A percentile compares a stretch with the other conserved stretches of the same genome.
Evolutionary conservation across 345 rosid species (phyloP).

Genomic region (Ceriops tagal): DNA sequence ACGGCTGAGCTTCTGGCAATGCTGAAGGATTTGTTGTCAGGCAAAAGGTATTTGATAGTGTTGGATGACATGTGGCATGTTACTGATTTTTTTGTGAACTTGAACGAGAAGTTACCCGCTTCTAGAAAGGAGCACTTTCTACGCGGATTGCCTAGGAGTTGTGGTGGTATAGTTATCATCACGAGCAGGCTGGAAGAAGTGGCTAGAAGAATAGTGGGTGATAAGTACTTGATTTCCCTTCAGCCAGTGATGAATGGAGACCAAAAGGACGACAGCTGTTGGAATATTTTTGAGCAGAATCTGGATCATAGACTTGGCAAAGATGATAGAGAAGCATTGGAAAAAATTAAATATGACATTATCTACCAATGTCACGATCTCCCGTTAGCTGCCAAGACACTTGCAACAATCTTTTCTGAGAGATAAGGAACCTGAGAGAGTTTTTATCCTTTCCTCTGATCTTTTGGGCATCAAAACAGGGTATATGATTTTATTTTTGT

Average conservation of each 20-base stretch:
- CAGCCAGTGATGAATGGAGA: too few relatives aligned
- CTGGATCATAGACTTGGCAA: too few relatives aligned
- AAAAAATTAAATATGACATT: neutral
- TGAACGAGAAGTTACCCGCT: too few relatives aligned
- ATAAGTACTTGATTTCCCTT: slow-evolving; percentile 2
- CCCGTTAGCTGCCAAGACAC: slow-evolving; percentile 6
- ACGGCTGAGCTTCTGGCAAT: neutral
- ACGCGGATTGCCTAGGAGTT: neutral
- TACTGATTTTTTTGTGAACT: too few relatives aligned
- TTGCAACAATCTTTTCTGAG: neutral
- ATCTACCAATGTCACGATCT: neutral
- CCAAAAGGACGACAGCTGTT: neutral
- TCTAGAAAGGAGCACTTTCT: too few relatives aligned
- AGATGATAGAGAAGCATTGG: neutral
- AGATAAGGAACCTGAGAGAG: too few relatives aligned
- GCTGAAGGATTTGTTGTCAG: neutral
- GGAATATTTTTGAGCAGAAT: neutral
- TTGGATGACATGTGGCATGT: slow-evolving; percentile 5
- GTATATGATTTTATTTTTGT: too few relatives aligned
- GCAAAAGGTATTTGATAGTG: slow-evolving; percentile 4
- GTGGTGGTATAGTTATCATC: neutral
- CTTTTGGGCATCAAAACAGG: too few relatives aligned
- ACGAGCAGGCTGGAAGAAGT: slow-evolving; percentile 2
- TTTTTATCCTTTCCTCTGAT: too few relatives aligned
- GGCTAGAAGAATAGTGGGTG: slow-evolving; percentile 2